Evolutionary conservation across 192 early-diverging fungal genomes (phyloP), one percentile per base, ranked within the genome.

Genomic region (Pilaira anomala): DNA sequence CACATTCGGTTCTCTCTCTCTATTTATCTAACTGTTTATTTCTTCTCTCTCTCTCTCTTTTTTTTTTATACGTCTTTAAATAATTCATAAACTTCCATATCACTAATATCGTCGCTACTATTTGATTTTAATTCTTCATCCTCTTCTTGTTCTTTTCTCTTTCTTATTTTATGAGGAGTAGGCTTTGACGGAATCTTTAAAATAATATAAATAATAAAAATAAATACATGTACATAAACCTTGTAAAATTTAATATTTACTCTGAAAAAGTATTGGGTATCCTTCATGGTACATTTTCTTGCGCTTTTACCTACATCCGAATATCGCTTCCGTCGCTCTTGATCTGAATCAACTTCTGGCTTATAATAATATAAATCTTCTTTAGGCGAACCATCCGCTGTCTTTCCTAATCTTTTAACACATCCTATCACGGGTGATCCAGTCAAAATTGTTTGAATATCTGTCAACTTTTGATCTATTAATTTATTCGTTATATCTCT

Each of bases 181-280:
- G 76, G 63, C 56, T 80, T 80, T 19, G 78, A 75, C 28, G 78
- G 78, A 67, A 80, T 80, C 67, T 80, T n/a, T n/a, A n/a, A n/a
- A 39, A 52, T 3, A n/a, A n/a, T 3, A 33, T 33, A 33, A 5
- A 33, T 33, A 39, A n/a, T 30, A 40, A 11, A n/a, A 56, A 39
- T 3, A 30, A 21, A 14, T 22, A 14, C 11, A 30, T 39, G 11
- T 59, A 14, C 16, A 36, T 28, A n/a, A n/a, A n/a, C n/a, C n/a
- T n/a, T n/a, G n/a, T n/a, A n/a, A n/a, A n/a, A n/a, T n/a, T n/a
- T n/a, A n/a, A n/a, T n/a, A n/a, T 26, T 66, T 66, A 66, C 64
- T 46, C 55, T 80, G 62, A 76, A 80, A 62, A 77, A 80, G 41
- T 80, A 80, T 72, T 66, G 65, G 18, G 63, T 62, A 60, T 77